Evolutionary conservation across 2,329 filamentous ascomycete genomes (phyloP), one percentile per base, ranked within the genome.

Genomic region (Cordyceps tenuipes): DNA sequence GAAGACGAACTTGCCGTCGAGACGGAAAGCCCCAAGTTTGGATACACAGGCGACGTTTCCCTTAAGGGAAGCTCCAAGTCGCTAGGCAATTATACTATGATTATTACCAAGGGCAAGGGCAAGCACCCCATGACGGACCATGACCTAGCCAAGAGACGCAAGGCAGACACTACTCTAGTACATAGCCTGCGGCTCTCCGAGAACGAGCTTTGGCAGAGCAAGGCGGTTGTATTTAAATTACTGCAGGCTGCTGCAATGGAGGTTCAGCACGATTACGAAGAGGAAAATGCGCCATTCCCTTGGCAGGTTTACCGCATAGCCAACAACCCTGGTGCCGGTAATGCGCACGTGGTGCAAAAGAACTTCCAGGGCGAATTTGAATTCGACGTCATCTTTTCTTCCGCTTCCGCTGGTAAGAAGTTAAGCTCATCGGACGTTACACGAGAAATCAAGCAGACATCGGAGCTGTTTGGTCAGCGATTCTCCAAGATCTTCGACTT

Each of bases 381-480:
- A 77, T 97, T 97, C 66, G 94, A 97, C 70, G 80, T 97, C 57
- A 79, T 97, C 53, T 97, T 91, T 76, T 91, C 90, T 5, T 96
- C 92, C 62, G 85, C 77, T 15, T 92, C 90, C 19, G 82, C 86
- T 4, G 74, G 76, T 34, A 77, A 78, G 64, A 78, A 81, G 19
- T 64, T 83, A 41, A 80, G 75, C 5, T 79, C 79, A 60, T 82
- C 87, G 46, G 84, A 88, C 62, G 73, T 97, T 17, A 88, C 87
- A 1, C 75, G 84, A 57, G 82, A 89, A 66, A 88, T 96, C 66
- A 78, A 85, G 63, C 77, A 79, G 19, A 80, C 85, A 0, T 87
- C 85, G 0, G 77, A 84, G 54, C 78, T 81, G 5, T 97, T 97
- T 72, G 82, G 83, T 39, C 79, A 88, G 56, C 86, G 88, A 31